These are phyloP conservation scores for Erodium trifolium DNA, from an alignment of 441 rosid species.

Conservation along the genomic window DNA sequence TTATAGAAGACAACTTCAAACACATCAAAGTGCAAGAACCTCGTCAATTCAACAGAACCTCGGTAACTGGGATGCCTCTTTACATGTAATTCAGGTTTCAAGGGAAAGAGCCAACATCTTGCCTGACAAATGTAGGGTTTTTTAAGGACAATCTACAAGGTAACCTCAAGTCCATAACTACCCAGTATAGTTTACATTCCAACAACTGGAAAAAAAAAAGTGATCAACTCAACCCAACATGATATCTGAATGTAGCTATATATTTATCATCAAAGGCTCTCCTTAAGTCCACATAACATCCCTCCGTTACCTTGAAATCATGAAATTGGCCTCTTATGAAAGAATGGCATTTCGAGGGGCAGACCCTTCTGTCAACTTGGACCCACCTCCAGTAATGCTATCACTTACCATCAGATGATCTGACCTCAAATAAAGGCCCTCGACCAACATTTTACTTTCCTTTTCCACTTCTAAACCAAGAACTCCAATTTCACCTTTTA, in stretches of 20 bases:
- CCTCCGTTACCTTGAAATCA: not conserved
- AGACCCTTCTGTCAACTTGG: not conserved
- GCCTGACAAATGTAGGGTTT: not conserved
- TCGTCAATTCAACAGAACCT: not conserved
- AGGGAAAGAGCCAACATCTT: not conserved
- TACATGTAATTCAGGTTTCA: not conserved
- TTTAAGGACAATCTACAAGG: not conserved
- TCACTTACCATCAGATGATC: not conserved
- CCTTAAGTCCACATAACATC: not conserved
- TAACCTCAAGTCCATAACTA: not conserved
- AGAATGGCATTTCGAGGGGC: not conserved
- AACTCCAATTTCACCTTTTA: constrained; percentile 1
- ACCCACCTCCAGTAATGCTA: not conserved
- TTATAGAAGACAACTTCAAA: not conserved
- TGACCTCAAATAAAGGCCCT: not conserved
- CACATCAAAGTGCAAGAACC: not conserved
- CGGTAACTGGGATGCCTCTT: not conserved
- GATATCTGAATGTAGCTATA: not conserved
- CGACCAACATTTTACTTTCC: not conserved
- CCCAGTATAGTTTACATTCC: not conserved
- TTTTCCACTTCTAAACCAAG: not conserved
- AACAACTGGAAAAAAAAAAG: not conserved
- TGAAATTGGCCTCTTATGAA: not conserved
- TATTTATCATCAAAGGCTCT: not conserved
- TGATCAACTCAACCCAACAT: not conserved